These are phyloP conservation scores for Beauveria caledonica DNA, from an alignment of 2,329 filamentous ascomycete species.

Conservation along the genomic window DNA sequence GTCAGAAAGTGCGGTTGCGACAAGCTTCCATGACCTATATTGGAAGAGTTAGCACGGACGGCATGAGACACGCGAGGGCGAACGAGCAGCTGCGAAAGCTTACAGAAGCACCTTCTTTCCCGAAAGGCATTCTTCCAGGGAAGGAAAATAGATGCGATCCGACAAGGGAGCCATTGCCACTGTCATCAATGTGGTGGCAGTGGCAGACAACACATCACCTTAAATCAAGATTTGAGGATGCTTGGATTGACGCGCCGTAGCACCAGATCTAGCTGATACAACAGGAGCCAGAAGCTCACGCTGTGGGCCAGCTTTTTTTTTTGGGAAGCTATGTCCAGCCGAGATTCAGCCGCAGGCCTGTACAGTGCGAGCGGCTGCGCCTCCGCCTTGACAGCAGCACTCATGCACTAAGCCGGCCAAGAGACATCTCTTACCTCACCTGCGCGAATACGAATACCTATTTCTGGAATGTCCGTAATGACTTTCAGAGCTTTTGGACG, in stretches of 20 bases:
- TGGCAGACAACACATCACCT: conserved; percentile 32
- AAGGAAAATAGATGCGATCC: conserved; percentile 69
- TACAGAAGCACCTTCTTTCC: conserved; percentile 76
- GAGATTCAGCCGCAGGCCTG: conserved; percentile 7
- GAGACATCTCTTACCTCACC: too few species aligned
- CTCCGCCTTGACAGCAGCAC: background rate
- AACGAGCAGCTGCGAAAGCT: conserved; percentile 25
- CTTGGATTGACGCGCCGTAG: conserved; percentile 24
- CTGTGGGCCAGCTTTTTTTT: conserved; percentile 10
- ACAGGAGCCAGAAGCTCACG: conserved; percentile 7
- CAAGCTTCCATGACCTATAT: conserved; percentile 53
- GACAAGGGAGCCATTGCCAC: conserved; percentile 62
- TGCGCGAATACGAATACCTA: too few species aligned
- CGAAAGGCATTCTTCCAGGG: conserved; percentile 75
- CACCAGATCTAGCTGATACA: background rate
- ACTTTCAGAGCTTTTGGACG: too few species aligned
- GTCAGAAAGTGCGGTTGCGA: conserved; percentile 50
- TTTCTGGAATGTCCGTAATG: too few species aligned
- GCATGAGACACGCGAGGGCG: conserved; percentile 6
- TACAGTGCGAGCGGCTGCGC: conserved; percentile 3
- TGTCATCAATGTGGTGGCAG: conserved; percentile 38
- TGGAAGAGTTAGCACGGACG: conserved; percentile 11
- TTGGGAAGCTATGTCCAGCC: conserved; percentile 1
- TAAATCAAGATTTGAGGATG: conserved; percentile 15
- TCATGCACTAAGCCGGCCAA: too few species aligned